Evolutionary conservation across 352 stramenopile genomes (phyloP), one percentile per base, ranked within the genome.

Genomic region (Globisporangium orthogonon): DNA sequence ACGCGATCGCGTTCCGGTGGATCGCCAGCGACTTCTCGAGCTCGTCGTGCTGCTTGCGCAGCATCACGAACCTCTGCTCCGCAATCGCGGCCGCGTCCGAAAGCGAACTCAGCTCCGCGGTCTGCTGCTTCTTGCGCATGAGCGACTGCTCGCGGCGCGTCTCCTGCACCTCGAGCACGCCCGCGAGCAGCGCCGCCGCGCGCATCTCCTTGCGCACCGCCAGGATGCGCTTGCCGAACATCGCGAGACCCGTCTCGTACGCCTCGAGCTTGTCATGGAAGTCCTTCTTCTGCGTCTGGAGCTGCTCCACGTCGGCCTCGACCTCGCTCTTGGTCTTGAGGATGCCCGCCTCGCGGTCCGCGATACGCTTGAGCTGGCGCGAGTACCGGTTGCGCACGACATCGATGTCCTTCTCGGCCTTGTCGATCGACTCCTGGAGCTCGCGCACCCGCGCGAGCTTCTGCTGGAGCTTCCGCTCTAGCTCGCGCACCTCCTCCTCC

Each of bases 1-100:
- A 91, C 18, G 83, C 82, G 52, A 92, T 91, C 13, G 83, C 78
- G 60, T 90, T 92, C n/a, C 71, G 74, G 53, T 91, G 80, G 46
- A 89, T 76, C 15, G 67, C 66, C 47, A 89, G 56, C 23, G 81
- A 89, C 56, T 89, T 89, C 54, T 89, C 74, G 3, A 89, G 68
- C 31, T 91, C 84, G 50, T 89, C 80, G 23, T 83, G 73, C 58
- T 94, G 82, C 40, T 88, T 87, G 29, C 63, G 71, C 29, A 91
- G 57, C 71, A 91, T 85, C 45, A 67, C 72, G 52, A 84, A 87
- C 29, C 80, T 86, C 59, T 94, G 83, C 47, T 94, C 78, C 2
- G 84, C 79, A 43, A 89, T 73, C 7, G 79, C 70, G n/a, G 74
- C 66, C 2, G 80, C 78, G 45, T 94, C 83, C 23, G 78, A 76